phyloP scores from a whole-genome alignment of 805 yeast genomes.

The Schwanniomyces vanrijiae region DNA sequence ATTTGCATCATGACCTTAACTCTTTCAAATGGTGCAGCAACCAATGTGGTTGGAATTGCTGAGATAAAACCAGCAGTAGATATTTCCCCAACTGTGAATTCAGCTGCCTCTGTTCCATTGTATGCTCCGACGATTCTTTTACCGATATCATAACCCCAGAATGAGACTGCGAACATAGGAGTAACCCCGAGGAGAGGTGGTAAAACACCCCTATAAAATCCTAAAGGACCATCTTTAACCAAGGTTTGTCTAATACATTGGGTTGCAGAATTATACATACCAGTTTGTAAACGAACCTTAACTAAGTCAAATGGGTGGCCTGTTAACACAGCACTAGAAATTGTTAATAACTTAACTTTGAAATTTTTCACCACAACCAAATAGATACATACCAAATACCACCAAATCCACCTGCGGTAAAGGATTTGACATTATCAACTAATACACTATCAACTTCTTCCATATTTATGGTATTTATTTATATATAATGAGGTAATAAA shows the following conservation, averaged over 20 bases:
- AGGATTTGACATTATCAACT: conserved; percentile 80
- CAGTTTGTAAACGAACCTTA: conserved; percentile 88
- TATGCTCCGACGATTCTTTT: conserved; percentile 62
- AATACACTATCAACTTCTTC: conserved; percentile 48
- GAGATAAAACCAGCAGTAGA: conserved; percentile 92
- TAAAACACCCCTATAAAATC: conserved; percentile 89
- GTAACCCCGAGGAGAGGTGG: conserved; percentile 97
- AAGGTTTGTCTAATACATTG: conserved; percentile 72
- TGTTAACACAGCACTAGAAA: conserved; percentile 74
- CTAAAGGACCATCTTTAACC: conserved; percentile 70
- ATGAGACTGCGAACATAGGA: conserved; percentile 97
- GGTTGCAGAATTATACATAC: conserved; percentile 61
- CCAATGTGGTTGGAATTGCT: conserved; percentile 91
- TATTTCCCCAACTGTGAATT: conserved; percentile 65
- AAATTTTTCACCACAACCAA: background rate
- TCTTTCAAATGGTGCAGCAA: conserved; percentile 98
- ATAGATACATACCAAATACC: conserved; percentile 57
- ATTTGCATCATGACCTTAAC: conserved; percentile 92
- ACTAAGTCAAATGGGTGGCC: conserved; percentile 97
- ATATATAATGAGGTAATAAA: background rate
- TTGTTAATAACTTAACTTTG: conserved; percentile 9
- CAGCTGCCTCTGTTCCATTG: conserved; percentile 36
- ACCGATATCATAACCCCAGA: conserved; percentile 98
- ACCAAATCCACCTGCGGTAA: conserved; percentile 93
- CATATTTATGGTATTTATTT: conserved; percentile 19